These are phyloP conservation scores for Psophocarpus tetragonolobus DNA, from an alignment of 306 rosid genomes.

Conservation along the genomic window DNA sequence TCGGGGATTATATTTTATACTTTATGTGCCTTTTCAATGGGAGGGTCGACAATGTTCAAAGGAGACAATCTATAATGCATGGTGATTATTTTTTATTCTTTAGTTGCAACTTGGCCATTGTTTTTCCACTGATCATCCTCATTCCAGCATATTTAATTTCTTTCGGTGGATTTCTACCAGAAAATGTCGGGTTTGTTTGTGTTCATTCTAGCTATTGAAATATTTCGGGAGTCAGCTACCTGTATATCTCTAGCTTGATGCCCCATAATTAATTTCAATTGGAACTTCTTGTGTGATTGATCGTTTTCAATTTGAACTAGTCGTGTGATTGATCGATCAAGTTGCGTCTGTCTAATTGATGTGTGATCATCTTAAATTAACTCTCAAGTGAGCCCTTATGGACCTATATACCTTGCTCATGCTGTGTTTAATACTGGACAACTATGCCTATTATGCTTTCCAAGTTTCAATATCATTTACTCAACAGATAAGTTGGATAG, in stretches of 20 bases:
- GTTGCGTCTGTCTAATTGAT: background rate
- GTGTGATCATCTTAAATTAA: constrained; percentile 18
- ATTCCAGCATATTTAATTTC: background rate
- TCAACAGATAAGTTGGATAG: constrained; percentile 16
- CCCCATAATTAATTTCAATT: background rate
- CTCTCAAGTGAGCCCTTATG: background rate
- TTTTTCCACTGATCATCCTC: background rate
- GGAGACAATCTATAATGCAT: background rate
- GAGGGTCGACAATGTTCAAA: background rate
- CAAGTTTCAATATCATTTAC: background rate
- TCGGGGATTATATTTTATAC: background rate
- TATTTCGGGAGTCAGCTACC: background rate
- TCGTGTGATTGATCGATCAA: background rate
- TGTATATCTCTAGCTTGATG: background rate
- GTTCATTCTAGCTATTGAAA: constrained; percentile 7
- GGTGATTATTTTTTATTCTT: constrained; percentile 13
- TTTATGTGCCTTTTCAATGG: background rate
- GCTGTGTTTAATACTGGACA: background rate
- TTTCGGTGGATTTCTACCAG: background rate
- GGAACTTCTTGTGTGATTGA: constrained; percentile 27
- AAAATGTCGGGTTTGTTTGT: background rate
- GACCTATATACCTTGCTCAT: background rate
- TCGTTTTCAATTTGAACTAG: constrained; percentile 18
- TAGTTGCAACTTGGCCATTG: background rate
- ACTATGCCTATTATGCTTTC: background rate